These are phyloP conservation scores for Neocucurbitaria cava DNA, from an alignment of 2,329 filamentous ascomycete genomes.

Conservation along the genomic window DNA sequence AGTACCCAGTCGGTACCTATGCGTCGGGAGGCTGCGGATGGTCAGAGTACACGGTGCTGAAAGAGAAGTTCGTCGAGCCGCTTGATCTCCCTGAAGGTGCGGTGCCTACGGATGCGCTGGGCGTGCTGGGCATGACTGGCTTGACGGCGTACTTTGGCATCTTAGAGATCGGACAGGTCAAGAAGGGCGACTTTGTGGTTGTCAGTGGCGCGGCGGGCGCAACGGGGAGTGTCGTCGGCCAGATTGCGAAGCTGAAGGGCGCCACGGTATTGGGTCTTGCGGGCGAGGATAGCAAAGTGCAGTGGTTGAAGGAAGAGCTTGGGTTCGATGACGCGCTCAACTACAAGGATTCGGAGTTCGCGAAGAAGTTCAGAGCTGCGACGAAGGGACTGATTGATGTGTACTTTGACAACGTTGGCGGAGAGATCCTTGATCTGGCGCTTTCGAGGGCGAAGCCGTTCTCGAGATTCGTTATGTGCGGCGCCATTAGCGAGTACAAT, in stretches of 20 bases:
- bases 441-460: slow-evolving; percentile 51
- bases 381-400: slow-evolving; percentile 60
- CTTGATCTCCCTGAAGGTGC: slow-evolving; percentile 55
- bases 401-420: slow-evolving; percentile 61
- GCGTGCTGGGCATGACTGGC: slow-evolving; percentile 67
- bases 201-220: slow-evolving; percentile 80
- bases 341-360: slow-evolving; percentile 61
- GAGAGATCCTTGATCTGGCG: slow-evolving; percentile 56
- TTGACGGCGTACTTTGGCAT: slow-evolving; percentile 81
- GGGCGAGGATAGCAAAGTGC: slow-evolving; percentile 61
- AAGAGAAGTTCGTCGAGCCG: slow-evolving; percentile 58
- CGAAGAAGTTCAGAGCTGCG: slow-evolving; percentile 55
- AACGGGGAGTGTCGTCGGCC: slow-evolving; percentile 76
- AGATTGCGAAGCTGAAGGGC: slow-evolving; percentile 77
- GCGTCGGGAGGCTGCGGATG: slow-evolving; percentile 66
- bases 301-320: slow-evolving; percentile 61
- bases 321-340: slow-evolving; percentile 64
- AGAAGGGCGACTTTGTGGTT: slow-evolving; percentile 75
- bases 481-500: slow-evolving; percentile 56
- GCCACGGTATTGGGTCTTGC: slow-evolving; percentile 60
- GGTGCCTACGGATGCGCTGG: slow-evolving; percentile 63
- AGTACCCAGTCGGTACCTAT: slow-evolving; percentile 64
- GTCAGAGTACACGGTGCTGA: slow-evolving; percentile 69
- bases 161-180: slow-evolving; percentile 70
- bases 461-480: slow-evolving; percentile 54